phyloP scores from a whole-genome alignment of 129 eudicot genomes.

The Rutidosis leptorrhynchoides region DNA sequence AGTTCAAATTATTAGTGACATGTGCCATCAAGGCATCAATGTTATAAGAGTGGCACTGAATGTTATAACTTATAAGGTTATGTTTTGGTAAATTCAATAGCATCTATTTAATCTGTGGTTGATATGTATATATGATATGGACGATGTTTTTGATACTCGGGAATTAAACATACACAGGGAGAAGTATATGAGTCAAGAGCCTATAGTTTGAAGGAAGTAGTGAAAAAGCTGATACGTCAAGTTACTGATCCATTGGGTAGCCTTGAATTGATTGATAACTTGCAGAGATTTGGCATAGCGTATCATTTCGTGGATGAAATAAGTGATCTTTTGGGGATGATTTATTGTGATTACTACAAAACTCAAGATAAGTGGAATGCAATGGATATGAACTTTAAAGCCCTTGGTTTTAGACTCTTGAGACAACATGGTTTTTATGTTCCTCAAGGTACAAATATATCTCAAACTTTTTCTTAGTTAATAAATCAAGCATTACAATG shows the following conservation, averaged over 20 bases:
- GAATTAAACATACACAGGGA: conserved; percentile 17
- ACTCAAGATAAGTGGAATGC: conserved; percentile 2
- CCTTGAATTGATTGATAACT: conserved; percentile 24
- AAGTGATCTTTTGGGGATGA: conserved; percentile 8
- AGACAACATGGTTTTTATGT: conserved; percentile 32
- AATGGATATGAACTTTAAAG: conserved; percentile 25
- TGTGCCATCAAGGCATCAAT: too few species aligned
- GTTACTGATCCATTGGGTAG: conserved; percentile 5
- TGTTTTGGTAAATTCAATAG: too few species aligned
- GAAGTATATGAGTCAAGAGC: conserved; percentile 20
- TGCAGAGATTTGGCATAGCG: conserved; percentile 34
- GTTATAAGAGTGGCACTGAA: too few species aligned
- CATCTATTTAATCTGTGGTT: not conserved
- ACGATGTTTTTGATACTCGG: too few species aligned
- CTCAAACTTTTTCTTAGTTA: too few species aligned
- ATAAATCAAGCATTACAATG: too few species aligned
- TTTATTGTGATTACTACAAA: conserved; percentile 16
- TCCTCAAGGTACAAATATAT: conserved; percentile 25
- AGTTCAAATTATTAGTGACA: too few species aligned
- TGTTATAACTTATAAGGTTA: too few species aligned
- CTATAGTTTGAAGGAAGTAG: conserved; percentile 12
- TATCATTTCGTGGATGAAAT: conserved; percentile 32
- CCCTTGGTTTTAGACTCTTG: conserved; percentile 33
- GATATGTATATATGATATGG: not conserved
- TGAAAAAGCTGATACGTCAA: conserved; percentile 1